Conservation (phyloP, 106 monocot species). For the Platanthera guangdongensis region DNA sequence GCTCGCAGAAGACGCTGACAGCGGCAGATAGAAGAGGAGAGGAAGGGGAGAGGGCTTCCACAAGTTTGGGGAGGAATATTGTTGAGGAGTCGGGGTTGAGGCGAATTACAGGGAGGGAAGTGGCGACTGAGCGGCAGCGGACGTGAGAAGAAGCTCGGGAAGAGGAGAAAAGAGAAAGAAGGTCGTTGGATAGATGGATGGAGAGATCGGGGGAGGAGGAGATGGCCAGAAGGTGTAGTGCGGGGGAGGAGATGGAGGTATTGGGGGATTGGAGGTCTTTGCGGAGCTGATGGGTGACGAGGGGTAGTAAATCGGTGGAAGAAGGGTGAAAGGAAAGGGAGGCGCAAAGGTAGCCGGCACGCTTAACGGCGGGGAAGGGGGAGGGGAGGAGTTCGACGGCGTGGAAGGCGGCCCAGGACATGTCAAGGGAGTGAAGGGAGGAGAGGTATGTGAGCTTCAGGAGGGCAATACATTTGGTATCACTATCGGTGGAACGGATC, state of each 20-base stretch:
- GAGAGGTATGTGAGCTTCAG: constrained; percentile 83
- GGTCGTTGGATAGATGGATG: constrained; percentile 31
- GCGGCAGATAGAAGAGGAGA: constrained; percentile 34
- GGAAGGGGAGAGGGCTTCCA: constrained; percentile 35
- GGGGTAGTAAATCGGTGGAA: constrained; percentile 52
- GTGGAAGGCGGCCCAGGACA: constrained; percentile 51
- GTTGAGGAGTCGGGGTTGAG: constrained; percentile 30
- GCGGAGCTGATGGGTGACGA: constrained; percentile 75
- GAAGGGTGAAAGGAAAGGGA: constrained; percentile 57
- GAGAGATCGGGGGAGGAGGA: constrained; percentile 40
- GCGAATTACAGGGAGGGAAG: constrained; percentile 18
- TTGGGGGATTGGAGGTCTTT: constrained; percentile 55
- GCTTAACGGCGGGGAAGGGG: constrained; percentile 33
- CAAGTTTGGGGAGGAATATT: constrained; percentile 46
- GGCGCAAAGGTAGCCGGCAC: constrained; percentile 54
- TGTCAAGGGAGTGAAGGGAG: constrained; percentile 50
- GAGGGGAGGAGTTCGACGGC: constrained; percentile 73
- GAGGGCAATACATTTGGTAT: constrained; percentile 59
- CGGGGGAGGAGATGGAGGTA: constrained; percentile 19
- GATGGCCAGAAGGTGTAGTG: constrained; percentile 41
- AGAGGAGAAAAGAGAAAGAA: constrained; percentile 29
- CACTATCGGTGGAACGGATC: constrained; percentile 54
- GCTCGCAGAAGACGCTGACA: constrained; percentile 57
- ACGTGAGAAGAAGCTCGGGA: constrained; percentile 8
- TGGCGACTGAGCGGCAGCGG: constrained; percentile 22